Conservation (phyloP, 805 yeast genomes). For the Metschnikowia reukaufii region DNA sequence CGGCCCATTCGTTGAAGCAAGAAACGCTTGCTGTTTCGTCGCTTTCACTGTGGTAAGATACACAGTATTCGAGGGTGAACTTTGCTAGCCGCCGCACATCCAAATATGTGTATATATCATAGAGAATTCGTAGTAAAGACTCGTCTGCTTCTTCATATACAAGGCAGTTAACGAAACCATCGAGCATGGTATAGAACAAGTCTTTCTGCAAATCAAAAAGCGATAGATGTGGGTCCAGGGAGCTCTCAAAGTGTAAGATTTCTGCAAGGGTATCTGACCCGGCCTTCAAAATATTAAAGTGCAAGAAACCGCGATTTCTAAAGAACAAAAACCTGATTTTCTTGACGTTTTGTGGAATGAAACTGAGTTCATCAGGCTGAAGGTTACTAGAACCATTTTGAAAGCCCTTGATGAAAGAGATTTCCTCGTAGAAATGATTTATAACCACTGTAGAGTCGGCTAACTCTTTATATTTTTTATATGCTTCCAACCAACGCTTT, state of each 20-base stretch:
- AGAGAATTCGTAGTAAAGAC: conserved; percentile 48
- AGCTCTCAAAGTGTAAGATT: conserved; percentile 8
- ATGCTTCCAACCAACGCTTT: conserved; percentile 49
- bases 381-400: conserved; percentile 37
- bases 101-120: conserved; percentile 51
- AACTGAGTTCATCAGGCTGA: conserved; percentile 41
- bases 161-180: conserved; percentile 65
- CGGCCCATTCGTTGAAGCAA: conserved; percentile 24
- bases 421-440: conserved; percentile 43
- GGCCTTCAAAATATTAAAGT: conserved; percentile 42
- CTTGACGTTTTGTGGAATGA: conserved; percentile 67
- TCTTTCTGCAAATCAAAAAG: conserved; percentile 23
- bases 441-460: conserved; percentile 67
- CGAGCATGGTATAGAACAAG: conserved; percentile 46
- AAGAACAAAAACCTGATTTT: conserved; percentile 73
- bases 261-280: conserved; percentile 12
- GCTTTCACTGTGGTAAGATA: conserved; percentile 43
- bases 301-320: conserved; percentile 78
- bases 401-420: conserved; percentile 35
- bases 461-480: conserved; percentile 55
- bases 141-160: conserved; percentile 69
- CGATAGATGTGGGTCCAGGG: conserved; percentile 4
- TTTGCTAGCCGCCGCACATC: conserved; percentile 51
- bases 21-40: conserved; percentile 39
- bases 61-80: conserved; percentile 57